Percentiles rank a stretch among this genome's conserved stretches.
phyloP scores from a whole-genome alignment of 441 rosid genomes.

The Populus hybrid region DNA sequence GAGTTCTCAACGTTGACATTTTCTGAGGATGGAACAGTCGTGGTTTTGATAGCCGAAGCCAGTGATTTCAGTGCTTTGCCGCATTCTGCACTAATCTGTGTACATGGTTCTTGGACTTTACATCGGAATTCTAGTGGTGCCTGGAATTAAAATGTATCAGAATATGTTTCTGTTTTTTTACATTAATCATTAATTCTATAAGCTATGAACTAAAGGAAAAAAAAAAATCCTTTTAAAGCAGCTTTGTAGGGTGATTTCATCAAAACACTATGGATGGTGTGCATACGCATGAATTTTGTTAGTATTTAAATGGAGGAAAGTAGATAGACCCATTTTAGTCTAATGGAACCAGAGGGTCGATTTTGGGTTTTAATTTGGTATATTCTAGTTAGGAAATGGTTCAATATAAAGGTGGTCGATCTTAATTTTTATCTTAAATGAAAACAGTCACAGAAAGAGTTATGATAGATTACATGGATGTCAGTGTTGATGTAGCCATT shows the following conservation, averaged over 20 bases:
- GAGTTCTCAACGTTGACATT: constrained; percentile 45
- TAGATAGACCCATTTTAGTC: too few relatives aligned
- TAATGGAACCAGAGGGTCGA: too few relatives aligned
- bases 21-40: constrained; percentile 50
- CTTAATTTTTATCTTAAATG: too few relatives aligned
- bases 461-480: constrained; percentile 34
- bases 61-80: constrained; percentile 55
- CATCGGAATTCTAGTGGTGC: constrained; percentile 40
- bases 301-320: too few relatives aligned
- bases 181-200: too few relatives aligned
- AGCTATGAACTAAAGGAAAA: background rate
- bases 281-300: background rate
- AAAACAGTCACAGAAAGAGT: too few relatives aligned
- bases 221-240: constrained; percentile 2
- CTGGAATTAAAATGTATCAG: constrained; percentile 31
- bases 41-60: constrained; percentile 56
- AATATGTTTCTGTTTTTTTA: background rate
- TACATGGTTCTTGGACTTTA: constrained; percentile 45
- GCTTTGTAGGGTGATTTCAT: constrained; percentile 11
- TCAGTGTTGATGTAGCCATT: constrained; percentile 46
- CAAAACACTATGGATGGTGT: constrained; percentile 17
- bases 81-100: constrained; percentile 46
- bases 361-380: too few relatives aligned
- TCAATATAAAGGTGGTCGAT: too few relatives aligned
- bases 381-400: too few relatives aligned